Evolutionary conservation across 2,329 filamentous ascomycete species (phyloP), one percentile per base, ranked within the genome.

Genomic region (Amauroascus verrucosus): DNA sequence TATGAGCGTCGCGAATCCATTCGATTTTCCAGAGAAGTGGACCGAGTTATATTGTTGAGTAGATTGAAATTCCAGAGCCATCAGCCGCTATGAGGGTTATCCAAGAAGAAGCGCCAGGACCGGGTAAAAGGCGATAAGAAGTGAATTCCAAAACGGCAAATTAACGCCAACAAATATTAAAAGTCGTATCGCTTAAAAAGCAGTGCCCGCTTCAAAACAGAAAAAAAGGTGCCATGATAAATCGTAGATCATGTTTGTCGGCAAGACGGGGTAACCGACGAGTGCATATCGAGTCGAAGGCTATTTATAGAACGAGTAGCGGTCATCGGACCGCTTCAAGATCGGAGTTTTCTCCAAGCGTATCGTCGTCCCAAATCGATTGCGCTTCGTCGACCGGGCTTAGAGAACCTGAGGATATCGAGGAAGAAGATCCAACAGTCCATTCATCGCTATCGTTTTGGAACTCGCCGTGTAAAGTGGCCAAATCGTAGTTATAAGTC

Each of bases 341-440:
- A 51, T 72, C 70, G 44, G 67, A 63, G 32, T 65, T 64, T 18
- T 65, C 67, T 37, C 65, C 65, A 30, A 70, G 56, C 13, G 65
- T 65, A 55, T 72, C 70, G 37, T 67, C 67, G 54, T 72, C 70
- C 70, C 70, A 72, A 2, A 68, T 62, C 49, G 54, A 57, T 24
- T 77, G 75, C 55, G 73, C 74, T 58, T 84, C 82, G 58, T 83
- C 80, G 30, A 79, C 77, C 20, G 80, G 80, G 63, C 80, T 83
- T 49, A 81, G 67, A 48, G 78, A 80, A 48, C 80, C 79, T 22
- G 79, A 84, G 37, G 83, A 86, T 65, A 85, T 81, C 37, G 80
- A 83, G 0, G 86, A 93, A 52, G 83, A 89, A 61, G 88, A 93
- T 56, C 86, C 88, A 44, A 91, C 80, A 7, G 88, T 91, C 89